A percentile compares a stretch with the other conserved stretches of the same genome.
Conservation (phyloP, 306 rosid species). For the Luffa aegyptiaca region DNA sequence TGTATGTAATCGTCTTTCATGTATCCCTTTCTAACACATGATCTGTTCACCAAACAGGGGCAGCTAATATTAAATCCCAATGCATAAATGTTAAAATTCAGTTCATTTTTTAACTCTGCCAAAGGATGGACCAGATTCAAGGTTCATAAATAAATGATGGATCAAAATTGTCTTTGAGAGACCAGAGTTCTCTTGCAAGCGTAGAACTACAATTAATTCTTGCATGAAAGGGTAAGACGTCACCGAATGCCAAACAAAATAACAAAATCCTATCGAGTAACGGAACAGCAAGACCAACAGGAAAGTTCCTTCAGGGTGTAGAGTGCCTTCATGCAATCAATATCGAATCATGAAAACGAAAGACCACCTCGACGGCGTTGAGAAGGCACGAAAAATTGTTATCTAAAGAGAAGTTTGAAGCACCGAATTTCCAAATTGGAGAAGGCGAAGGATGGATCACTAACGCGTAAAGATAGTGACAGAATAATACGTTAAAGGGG, state of each 20-base stretch:
- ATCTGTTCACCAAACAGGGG: constrained; percentile 36
- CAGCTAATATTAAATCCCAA: constrained; percentile 8
- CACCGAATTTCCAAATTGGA: not conserved
- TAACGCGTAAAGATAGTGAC: not conserved
- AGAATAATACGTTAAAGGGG: not conserved
- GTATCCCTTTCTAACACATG: constrained; percentile 90
- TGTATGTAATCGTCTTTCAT: constrained; percentile 87
- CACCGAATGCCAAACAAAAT: not conserved
- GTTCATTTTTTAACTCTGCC: not conserved
- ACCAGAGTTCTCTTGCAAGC: not conserved
- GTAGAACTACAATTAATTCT: not conserved
- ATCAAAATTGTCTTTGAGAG: not conserved
- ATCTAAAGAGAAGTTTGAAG: not conserved
- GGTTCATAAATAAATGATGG: not conserved
- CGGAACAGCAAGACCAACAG: not conserved
- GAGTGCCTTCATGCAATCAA: not conserved
- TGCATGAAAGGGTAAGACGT: not conserved
- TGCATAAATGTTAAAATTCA: not conserved
- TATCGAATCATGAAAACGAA: not conserved
- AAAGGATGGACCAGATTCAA: not conserved
- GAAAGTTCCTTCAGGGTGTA: not conserved
- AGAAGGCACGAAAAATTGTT: not conserved
- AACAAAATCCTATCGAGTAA: not conserved
- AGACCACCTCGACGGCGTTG: not conserved
- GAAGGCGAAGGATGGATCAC: not conserved